Evolutionary conservation across 192 early-diverging fungal species (phyloP), one percentile per base, ranked within the genome.

Genomic region (Coemansia sp.): DNA sequence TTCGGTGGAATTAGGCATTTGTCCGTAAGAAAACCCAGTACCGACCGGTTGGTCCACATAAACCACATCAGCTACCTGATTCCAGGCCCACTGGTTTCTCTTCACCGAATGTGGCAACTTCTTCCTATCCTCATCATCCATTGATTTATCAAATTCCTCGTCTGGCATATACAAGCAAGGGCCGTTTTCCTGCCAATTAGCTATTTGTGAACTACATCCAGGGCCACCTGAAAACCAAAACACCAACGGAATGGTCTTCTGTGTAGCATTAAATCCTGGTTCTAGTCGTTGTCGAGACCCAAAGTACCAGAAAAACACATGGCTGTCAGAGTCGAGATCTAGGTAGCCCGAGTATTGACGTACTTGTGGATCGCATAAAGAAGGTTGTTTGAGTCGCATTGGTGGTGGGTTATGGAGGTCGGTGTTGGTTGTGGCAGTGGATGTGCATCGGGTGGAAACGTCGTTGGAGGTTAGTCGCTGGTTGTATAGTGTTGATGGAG

Each of bases 281-380:
- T 64, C 25, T n/a, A 36, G 58, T 7, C 78, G 73, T 8, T 65
- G 55, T 20, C 86, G 86, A 28, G 85, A 86, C 36, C 88, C 89
- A 76, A 91, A 92, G 81, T 90, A 89, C 88, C 87, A 88, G 75
- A 86, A 87, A 68, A 85, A 88, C 55, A 86, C 78, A 63, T 87
- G 84, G 52, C 65, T 67, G 68, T 88, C 84, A 0, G 67, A 63
- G 33, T 74, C 86, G 61, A 83, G 38, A 69, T 90, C 88, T 14
- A 93, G 57, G 69, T 93, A 90, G 38, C 90, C 91, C 16, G 90
- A 91, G 66, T 85, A 87, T 85, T 96, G 96, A 67, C 92, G 90
- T 57, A 96, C 96, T 30, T 85, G 76, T 25, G 88, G 84, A 73
- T 99, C 96, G 75, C 96, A 99, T 33, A 97, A 83, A 29, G 66